Evolutionary conservation across 2,329 filamentous ascomycete genomes (phyloP), one percentile per base, ranked within the genome.

Genomic region (Claviceps sp.): DNA sequence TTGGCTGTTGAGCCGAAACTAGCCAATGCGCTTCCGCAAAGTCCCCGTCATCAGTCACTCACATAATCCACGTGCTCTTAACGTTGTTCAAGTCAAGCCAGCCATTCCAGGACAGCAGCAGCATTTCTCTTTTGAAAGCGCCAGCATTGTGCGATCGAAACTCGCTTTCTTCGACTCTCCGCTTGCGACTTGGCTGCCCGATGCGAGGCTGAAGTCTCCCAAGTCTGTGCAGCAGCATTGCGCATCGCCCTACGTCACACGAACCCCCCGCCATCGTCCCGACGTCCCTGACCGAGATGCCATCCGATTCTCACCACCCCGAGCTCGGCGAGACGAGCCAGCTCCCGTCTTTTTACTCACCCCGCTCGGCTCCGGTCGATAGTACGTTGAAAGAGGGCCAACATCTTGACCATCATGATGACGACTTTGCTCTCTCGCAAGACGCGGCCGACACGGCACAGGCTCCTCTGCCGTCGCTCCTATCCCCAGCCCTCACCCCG

Each of bases 401-500:
- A 24, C 11, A 48, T 50, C 46, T 24, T 22, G 52, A 60, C 52
- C 60, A 62, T 37, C 59, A 56, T 18, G 61, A 65, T 55, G 69
- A 70, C 51, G 58, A 66, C 34, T 59, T 73, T 43, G 67, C 67
- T 14, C 64, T 72, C 22, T 63, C 65, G 22, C 56, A 65, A 52
- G 57, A 58, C 48, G 49, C 50, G 47, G 46, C 54, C 48, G 55
- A 53, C 54, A 53, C 54, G 16, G 41, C 49, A 14, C 41, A 49
- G 43, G 37, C 46, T 5, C 75, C 75, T 34, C 78, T 75, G 14
- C 77, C 82, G 4, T 88, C 88, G 4, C 81, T 93, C 47, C 83
- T 96, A 56, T 96, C 91, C 65, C 87, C 86, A 49, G 86, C 86
- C 57, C 95, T 88, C 68, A 89, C 83, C 6, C 86, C 86, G 14